Evolutionary conservation across 768 basidiomycete species (phyloP).

Genomic region (Leccinellum rugosiceps): DNA sequence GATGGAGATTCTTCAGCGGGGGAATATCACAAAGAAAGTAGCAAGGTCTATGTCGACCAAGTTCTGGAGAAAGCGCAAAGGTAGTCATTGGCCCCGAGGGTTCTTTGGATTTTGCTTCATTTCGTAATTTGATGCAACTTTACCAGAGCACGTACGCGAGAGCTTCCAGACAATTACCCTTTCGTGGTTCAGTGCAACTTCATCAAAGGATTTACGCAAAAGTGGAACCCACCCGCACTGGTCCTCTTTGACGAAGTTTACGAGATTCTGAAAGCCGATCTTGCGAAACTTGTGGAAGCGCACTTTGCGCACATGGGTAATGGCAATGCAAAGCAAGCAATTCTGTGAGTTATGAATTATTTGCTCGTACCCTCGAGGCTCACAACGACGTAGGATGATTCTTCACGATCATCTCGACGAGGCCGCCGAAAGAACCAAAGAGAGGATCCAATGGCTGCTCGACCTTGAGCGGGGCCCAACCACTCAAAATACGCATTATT

Average conservation of each 20-base stretch:
- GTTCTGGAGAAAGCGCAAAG: slow-evolving; percentile 44
- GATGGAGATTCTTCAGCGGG: slow-evolving; percentile 24
- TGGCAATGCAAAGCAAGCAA: slow-evolving; percentile 48
- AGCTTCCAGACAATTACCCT: slow-evolving; percentile 65
- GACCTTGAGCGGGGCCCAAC: slow-evolving; percentile 47
- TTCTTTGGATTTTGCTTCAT: background rate
- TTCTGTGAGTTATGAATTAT: slow-evolving; percentile 35
- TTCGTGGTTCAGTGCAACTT: slow-evolving; percentile 55
- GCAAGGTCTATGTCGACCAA: slow-evolving; percentile 48
- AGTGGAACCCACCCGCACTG: slow-evolving; percentile 50
- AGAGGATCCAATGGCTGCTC: slow-evolving; percentile 47
- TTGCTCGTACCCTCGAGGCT: background rate
- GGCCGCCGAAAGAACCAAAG: slow-evolving; percentile 38
- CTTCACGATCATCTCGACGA: slow-evolving; percentile 49
- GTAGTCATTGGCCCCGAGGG: slow-evolving; percentile 34
- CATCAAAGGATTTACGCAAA: slow-evolving; percentile 40
- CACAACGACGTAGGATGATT: slow-evolving; percentile 36
- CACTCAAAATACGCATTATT: slow-evolving; percentile 52
- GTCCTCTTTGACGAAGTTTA: slow-evolving; percentile 42
- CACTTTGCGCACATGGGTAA: slow-evolving; percentile 55
- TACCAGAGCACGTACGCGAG: slow-evolving; percentile 62
- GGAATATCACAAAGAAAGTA: background rate
- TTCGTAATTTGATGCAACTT: background rate
- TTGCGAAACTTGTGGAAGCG: slow-evolving; percentile 39
- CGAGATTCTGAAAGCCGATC: slow-evolving; percentile 35